Evolutionary conservation across 768 basidiomycete genomes (phyloP), one percentile per base, ranked within the genome.

Genomic region (Crucibulum laeve): DNA sequence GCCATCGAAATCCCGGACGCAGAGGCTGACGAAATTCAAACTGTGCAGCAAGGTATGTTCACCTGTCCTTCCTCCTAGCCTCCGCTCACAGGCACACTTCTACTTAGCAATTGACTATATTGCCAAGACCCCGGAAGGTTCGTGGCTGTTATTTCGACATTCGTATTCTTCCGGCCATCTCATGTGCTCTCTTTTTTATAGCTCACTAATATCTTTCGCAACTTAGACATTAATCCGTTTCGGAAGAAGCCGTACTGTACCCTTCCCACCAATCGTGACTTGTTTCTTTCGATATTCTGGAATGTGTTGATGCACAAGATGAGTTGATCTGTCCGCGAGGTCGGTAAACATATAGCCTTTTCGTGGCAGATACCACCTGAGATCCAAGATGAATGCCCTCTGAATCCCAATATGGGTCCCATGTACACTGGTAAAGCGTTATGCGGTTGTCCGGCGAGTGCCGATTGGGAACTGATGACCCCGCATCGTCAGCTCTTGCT

Each of bases 1-100:
- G 76, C 80, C 22, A 94, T 99, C 60, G 96, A 98, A 67, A 99
- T 99, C 57, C 95, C 96, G 13, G 96, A 99, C 58, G 84, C 79
- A 26, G 96, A 99, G 64, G 95, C 94, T 7, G 95, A 97, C 63
- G 84, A 83, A 56, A 97, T 98, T 60, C 83, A 82, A 56, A 92
- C 90, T 5, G 89, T 98, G 42, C 79, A 81, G 53, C 87, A 97
- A 65, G 95, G 94, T 93, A 57, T 44, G 77, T 60, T 22, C 25
- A 34, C n/a, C 8, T 42, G n/a, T n/a, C n/a, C n/a, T 42, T 7
- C 37, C 41, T 26, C 33, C 23, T 46, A 38, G 44, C 28, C 45
- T 37, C 39, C 42, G 45, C 43, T 42, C 44, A 57, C 42, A 48
- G 36, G 53, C 50, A 50, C 50, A 48, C 50, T 43, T 44, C 47